phyloP scores from a whole-genome alignment of 2,329 filamentous ascomycete species.

The Curvularia sp. region DNA sequence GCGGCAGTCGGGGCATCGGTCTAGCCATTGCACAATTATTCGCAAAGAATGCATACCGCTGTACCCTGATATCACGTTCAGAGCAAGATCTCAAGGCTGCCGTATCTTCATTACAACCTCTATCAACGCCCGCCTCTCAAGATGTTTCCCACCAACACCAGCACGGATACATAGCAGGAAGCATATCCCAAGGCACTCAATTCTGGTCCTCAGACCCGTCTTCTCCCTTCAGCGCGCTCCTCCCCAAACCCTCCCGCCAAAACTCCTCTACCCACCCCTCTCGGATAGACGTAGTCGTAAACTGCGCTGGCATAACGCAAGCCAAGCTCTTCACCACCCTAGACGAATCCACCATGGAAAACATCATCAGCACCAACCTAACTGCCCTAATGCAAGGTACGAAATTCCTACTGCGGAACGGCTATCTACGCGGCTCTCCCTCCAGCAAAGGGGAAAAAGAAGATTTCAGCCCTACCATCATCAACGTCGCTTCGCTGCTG shows the following conservation, averaged over 20 bases:
- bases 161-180: slow-evolving; percentile 38
- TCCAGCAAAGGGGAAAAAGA: slow-evolving; percentile 19
- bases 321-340: slow-evolving; percentile 68
- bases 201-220: slow-evolving; percentile 33
- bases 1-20: slow-evolving; percentile 50
- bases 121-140: slow-evolving; percentile 6
- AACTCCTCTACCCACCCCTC: slow-evolving; percentile 9
- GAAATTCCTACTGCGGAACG: slow-evolving; percentile 56
- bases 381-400: slow-evolving; percentile 69
- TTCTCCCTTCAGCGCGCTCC: slow-evolving; percentile 4
- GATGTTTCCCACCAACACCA: slow-evolving; percentile 2
- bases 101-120: slow-evolving; percentile 28
- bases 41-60: slow-evolving; percentile 37
- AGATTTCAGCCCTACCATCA: slow-evolving; percentile 61
- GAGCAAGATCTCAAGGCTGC: slow-evolving; percentile 31
- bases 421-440: neutral
- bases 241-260: slow-evolving; percentile 10
- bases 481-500: slow-evolving; percentile 82
- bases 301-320: slow-evolving; percentile 78
- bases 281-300: slow-evolving; percentile 67
- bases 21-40: slow-evolving; percentile 48
- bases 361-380: slow-evolving; percentile 74
- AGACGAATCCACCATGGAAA: slow-evolving; percentile 58
- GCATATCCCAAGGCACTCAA: slow-evolving; percentile 26
- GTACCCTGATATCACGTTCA: slow-evolving; percentile 44